Percentiles rank a stretch among this genome's conserved stretches.
Evolutionary conservation across 805 yeast genomes (phyloP).

Genomic region (Grigorovia humatica): DNA sequence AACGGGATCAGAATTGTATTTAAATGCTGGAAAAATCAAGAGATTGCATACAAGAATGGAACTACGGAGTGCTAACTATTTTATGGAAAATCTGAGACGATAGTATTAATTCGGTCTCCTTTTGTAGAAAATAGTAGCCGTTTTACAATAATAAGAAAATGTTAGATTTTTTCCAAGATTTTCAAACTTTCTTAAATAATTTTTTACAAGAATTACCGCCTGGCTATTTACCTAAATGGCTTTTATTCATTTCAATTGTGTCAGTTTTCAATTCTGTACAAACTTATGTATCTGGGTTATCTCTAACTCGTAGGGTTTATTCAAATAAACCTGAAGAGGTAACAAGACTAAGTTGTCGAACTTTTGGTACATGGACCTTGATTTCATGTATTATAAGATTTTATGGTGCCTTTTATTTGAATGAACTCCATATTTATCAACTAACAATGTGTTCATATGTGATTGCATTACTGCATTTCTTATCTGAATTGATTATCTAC

Average conservation of each 20-base stretch:
- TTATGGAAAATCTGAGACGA: no score
- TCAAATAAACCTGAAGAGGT: constrained; percentile 51
- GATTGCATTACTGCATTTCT: constrained; percentile 78
- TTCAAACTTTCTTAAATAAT: constrained; percentile 2
- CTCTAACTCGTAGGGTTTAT: constrained; percentile 73
- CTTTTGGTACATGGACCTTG: constrained; percentile 97
- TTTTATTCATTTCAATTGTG: constrained; percentile 74
- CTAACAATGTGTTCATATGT: constrained; percentile 70
- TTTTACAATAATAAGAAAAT: not conserved
- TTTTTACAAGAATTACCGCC: constrained; percentile 24
- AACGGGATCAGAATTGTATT: not conserved
- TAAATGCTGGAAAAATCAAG: not conserved
- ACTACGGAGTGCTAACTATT: no score
- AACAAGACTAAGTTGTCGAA: constrained; percentile 72
- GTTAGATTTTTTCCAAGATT: not conserved
- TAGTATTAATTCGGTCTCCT: no score
- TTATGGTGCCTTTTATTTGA: constrained; percentile 74
- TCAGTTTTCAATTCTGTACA: constrained; percentile 85
- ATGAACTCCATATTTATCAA: constrained; percentile 61
- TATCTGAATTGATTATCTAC: constrained; percentile 70
- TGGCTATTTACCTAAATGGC: constrained; percentile 68
- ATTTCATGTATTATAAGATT: constrained; percentile 74
- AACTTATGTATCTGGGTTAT: constrained; percentile 65
- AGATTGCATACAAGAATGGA: no score
- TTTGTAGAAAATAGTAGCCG: no score